Evolutionary conservation across 1,139 yeast genomes (phyloP), one percentile per base, ranked within the genome.

Genomic region (Saccharomyces hybrid): DNA sequence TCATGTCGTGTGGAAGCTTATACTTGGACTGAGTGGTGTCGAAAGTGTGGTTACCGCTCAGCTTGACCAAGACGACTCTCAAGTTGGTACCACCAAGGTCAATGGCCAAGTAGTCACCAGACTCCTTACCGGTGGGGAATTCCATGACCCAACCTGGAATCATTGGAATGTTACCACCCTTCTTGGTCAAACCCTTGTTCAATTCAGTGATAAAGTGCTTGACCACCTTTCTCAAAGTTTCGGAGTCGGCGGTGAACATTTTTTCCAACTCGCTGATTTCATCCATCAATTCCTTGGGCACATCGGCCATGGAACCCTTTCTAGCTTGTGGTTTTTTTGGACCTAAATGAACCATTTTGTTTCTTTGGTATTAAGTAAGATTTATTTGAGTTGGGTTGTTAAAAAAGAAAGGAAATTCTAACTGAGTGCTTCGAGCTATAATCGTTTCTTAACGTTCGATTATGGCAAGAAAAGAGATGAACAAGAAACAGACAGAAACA

Each of bases 51-150:
- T 84, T 78, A 58, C 97, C 97, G 54, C 82, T 83, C 64, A 90
- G 78, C 59, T 82, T 83, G 64, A 90, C 95, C 69, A 86, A 79
- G 53, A 91, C 96, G 54, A 89, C 96, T 71, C 97, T 82, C 71
- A 90, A 78, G 75, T 90, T 90, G 61, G 97, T 90, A 60, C 97
- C 97, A 70, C 97, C 97, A 75, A 93, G 80, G 72, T 93, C 99
- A 59, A 93, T 86, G 53, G 98, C 97, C 69, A 93, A 75, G 73
- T 81, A 93, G 62, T 88, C 84, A 61, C 99, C 99, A 48, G 78
- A 79, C 73, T 93, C 99, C 62, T 82, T 74, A 64, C 98, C 98
- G 50, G 95, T 85, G 58, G 99, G 98, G 77, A 77, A 85, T 66
- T 87, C 95, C 80, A 89, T 78, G 54, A 91, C 97, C 97, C 97